Evolutionary conservation across 140 eudicot species (phyloP).

Genomic region (Oenanthe javanica): DNA sequence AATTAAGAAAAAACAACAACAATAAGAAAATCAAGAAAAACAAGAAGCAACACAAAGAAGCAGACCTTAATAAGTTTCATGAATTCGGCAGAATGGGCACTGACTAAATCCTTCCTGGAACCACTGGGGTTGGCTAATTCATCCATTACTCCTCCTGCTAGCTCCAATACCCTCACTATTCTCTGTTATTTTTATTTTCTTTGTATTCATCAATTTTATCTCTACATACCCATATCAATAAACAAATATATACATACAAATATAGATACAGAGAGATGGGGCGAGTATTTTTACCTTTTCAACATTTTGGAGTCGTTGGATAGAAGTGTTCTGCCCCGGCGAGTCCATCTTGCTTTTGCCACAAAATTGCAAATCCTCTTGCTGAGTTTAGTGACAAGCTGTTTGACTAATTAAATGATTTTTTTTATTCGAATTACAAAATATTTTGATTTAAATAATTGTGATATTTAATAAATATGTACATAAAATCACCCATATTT

Average conservation of each 20-base stretch:
- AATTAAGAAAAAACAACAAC: neutral
- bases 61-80: constrained; percentile 76
- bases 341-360: constrained; percentile 44
- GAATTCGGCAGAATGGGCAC: constrained; percentile 69
- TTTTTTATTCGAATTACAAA: too few species aligned
- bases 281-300: constrained; percentile 54
- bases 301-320: constrained; percentile 77
- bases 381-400: too few species aligned
- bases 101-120: constrained; percentile 79
- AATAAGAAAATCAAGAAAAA: neutral
- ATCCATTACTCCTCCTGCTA: constrained; percentile 89
- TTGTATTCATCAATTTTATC: neutral
- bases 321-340: constrained; percentile 71
- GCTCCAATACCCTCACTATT: constrained; percentile 76
- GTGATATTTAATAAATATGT: too few species aligned
- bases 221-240: neutral
- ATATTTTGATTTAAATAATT: too few species aligned
- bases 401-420: too few species aligned
- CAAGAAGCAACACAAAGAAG: neutral
- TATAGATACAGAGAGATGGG: neutral
- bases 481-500: too few species aligned
- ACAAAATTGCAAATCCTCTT: too few species aligned
- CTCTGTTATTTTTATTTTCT: constrained; percentile 30
- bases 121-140: constrained; percentile 80
- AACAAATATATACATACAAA: neutral